These are phyloP conservation scores for Ailanthus altissimus DNA, from an alignment of 345 rosid species.

Conservation along the genomic window DNA sequence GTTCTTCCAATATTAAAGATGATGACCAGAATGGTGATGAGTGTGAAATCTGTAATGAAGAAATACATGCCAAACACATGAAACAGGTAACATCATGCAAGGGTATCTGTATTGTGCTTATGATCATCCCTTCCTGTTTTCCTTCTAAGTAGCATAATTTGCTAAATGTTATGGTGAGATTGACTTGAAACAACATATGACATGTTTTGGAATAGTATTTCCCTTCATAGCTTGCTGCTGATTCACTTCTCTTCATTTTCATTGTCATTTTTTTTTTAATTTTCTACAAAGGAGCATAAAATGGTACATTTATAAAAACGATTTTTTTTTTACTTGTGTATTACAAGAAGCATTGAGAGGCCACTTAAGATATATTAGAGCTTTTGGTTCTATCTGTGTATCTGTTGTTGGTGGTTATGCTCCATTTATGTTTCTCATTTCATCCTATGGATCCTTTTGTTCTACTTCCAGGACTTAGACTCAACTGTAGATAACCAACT, in stretches of 20 bases:
- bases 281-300: conserved; percentile 1
- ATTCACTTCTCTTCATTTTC: background rate
- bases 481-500: conserved; percentile 33
- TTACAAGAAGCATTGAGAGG: conserved; percentile 8
- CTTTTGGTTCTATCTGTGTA: conserved; percentile 5
- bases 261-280: background rate
- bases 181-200: background rate
- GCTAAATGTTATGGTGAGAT: background rate
- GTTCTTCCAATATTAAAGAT: conserved; percentile 27
- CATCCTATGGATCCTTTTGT: conserved; percentile 4
- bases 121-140: background rate
- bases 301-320: conserved; percentile 9
- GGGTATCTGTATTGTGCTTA: background rate
- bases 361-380: background rate
- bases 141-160: background rate
- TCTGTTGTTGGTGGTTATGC: conserved; percentile 20
- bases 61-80: conserved; percentile 29
- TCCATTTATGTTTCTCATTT: background rate
- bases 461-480: conserved; percentile 53
- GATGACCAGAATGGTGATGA: conserved; percentile 29
- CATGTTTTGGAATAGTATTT: background rate
- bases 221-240: background rate
- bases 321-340: background rate
- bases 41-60: conserved; percentile 36
- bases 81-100: conserved; percentile 41